Evolutionary conservation across 148 eudicot genomes (phyloP), one percentile per base, ranked within the genome.

Genomic region (Agrostemma githago): DNA sequence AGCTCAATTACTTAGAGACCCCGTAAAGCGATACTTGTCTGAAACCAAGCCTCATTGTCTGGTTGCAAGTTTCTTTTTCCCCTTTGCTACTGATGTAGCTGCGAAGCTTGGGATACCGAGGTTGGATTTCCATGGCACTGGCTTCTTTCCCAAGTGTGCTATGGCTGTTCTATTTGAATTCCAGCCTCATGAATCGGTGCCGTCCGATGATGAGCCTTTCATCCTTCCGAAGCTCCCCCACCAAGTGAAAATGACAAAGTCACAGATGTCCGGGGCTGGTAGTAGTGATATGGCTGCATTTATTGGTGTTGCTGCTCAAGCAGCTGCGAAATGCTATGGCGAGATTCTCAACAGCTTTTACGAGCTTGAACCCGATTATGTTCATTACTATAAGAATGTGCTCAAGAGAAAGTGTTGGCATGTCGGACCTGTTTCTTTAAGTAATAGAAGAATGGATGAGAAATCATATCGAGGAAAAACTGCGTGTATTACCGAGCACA

Each of bases 291-390:
- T 43, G 42, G 14, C 39, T 12, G 0, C 38, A 26, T 8, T 75
- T 82, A 3, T 62, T 42, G 0, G 70, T n/a, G 3, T 7, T 68
- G 6, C 43, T 19, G 16, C 72, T 0, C 1, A 53, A 74, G 46
- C 5, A 59, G 10, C 15, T 6, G 14, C 37, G 42, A 9, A 20
- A 46, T 44, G 87, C 64, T 86, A 67, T 16, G 93, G 97, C 72
- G 83, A 80, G 17, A 72, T 91, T 7, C 72, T 81, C 0, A 89
- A 91, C 58, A 89, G 88, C 77, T 86, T 89, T 74, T 84, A 84
- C 16, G 94, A 89, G 87, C 84, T 89, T 3, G 94, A 89, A 74
- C 83, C 87, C 0, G 89, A 73, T 2, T 91, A 91, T 63, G 90
- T 79, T 1, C 80, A 83, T 40, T 71, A 84, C 38, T 84, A 73